Base-by-base conservation (phyloP, 1,139 yeast species). In the Pichia sp. region DNA sequence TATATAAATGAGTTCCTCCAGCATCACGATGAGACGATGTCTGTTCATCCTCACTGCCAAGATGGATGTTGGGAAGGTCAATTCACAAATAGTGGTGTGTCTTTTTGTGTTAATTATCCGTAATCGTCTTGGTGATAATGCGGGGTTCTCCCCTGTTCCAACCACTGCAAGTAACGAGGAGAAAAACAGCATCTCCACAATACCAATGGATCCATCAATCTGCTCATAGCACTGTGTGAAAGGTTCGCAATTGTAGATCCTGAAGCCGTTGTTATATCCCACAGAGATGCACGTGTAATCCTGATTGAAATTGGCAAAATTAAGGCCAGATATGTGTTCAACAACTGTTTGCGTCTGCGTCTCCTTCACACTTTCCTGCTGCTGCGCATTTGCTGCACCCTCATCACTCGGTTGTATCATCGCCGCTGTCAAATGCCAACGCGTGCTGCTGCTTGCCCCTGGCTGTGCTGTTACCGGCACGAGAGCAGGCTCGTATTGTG, bases 91-190 rank as follows among this genome's bases (percentile, higher is more conserved):
- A 40, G 75, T 74, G 19, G 82, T 63, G 45, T 74, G 74, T 46
- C 79, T 74, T 58, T 81, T 82, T 14, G 84, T 71, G 50, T 82
- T 81, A 41, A 76, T 69, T 16, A 82, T 75, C 44, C 74, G 74
- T 27, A 81, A 60, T 39, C 77, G 49, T 39, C 84, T 52, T 42
- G 66, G 62, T 22, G 70, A 54, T 37, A 56, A 38, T 23, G 26
- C 26, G 34, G 67, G 67, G 37, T 62, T 56, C 35, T 65, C 62
- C 31, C 72, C 65, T 39, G 60, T 57, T 1, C 69, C 82, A 1
- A 77, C 81, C 2, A 80, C 66, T 1, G 83, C 80, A 2, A 83
- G 67, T 27, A 82, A 59, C 4, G 86, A 77, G 0, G 88, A 78
- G 6, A 84, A 74, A 49, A 78, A 81, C 9, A 82, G 63, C 80